Base-by-base conservation (phyloP, 2,329 filamentous ascomycete genomes). In the Lasiodiplodia hormozganensis region DNA sequence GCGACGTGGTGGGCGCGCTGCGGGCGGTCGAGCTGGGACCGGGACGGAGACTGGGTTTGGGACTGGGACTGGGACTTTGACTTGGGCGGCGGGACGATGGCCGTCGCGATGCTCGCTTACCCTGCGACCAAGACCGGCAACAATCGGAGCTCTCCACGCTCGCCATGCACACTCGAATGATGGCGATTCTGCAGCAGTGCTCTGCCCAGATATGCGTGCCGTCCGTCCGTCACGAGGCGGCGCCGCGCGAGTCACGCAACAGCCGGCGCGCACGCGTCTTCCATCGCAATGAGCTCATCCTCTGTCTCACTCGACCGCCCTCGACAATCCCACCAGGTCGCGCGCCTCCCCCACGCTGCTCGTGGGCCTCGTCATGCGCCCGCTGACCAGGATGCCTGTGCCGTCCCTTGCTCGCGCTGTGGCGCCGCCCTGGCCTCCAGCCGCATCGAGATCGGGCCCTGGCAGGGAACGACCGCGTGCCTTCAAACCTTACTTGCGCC, bases 71-170 rank as follows among this genome's bases (percentile, higher is more conserved):
- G 43, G 43, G 18, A 21, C 43, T 47, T n/a, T 21, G 53, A 18
- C 53, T 36, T 28, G 65, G 54, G 49, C 43, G 47, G 52, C 34
- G 67, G 40, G 36, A 64, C 43, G 58, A 54, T 53, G 58, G 58
- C 49, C 65, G 64, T 53, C 38, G 65, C 23, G 53, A 54, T 56
- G 51, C 47, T 65, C 65, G 53, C 56, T 67, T 67, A 67, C 56
- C 40, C 58, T 53, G 57, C 47, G 54, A 49, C 64, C 58, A 51
- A 23, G 40, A 38, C 31, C 56, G 56, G 54, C 12, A 18, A 38
- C 56, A 47, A 62, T 49, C 58, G 40, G 58, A 51, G 58, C 36
- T 38, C 36, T 43, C 58, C 28, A 23, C 16, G 57, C 36, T 47
- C 54, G 38, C 58, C 58, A 49, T 62, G 58, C 58, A 34, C 40